A percentile compares a stretch with the other conserved stretches of the same genome.
Conservation (phyloP, 2,329 filamentous ascomycete genomes). For the Epichloe festucae region DNA sequence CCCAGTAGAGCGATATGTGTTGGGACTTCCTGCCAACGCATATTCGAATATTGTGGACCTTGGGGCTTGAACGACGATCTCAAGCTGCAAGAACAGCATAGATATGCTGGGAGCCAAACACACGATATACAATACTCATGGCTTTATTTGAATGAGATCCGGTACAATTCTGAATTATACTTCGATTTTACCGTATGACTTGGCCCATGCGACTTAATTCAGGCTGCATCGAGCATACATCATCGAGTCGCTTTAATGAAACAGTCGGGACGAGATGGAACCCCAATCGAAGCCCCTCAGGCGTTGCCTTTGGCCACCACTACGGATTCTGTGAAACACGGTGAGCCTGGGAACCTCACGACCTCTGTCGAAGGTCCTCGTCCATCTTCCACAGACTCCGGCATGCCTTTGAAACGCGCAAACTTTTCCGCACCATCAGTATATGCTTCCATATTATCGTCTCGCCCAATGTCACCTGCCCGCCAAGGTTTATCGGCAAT, state of each 20-base stretch:
- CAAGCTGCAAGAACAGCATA: background rate
- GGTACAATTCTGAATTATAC: background rate
- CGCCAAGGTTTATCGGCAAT: slow-evolving; percentile 46
- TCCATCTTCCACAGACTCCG: slow-evolving; percentile 38
- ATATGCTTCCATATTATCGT: slow-evolving; percentile 54
- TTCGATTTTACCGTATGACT: slow-evolving; percentile 10
- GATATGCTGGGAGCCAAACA: background rate
- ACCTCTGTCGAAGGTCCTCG: slow-evolving; percentile 34
- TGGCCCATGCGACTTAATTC: background rate
- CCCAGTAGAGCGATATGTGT: slow-evolving; percentile 9
- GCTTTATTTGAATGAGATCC: background rate
- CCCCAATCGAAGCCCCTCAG: slow-evolving; percentile 54
- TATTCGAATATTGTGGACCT: background rate
- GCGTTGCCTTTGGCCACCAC: slow-evolving; percentile 56
- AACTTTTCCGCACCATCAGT: slow-evolving; percentile 48
- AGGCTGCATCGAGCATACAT: slow-evolving; percentile 1
- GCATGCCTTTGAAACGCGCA: slow-evolving; percentile 38
- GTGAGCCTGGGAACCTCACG: slow-evolving; percentile 48
- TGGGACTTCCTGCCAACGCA: slow-evolving; percentile 3
- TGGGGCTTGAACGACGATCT: background rate
- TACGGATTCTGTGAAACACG: slow-evolving; percentile 32
- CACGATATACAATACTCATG: background rate
- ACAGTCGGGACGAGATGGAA: slow-evolving; percentile 49
- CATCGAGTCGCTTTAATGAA: slow-evolving; percentile 44
- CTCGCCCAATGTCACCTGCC: slow-evolving; percentile 54